A percentile compares a stretch with the other conserved stretches of the same genome.
These are phyloP conservation scores for Cadophora sp. DNA, from an alignment of 2,329 filamentous ascomycete genomes.

Conservation along the genomic window DNA sequence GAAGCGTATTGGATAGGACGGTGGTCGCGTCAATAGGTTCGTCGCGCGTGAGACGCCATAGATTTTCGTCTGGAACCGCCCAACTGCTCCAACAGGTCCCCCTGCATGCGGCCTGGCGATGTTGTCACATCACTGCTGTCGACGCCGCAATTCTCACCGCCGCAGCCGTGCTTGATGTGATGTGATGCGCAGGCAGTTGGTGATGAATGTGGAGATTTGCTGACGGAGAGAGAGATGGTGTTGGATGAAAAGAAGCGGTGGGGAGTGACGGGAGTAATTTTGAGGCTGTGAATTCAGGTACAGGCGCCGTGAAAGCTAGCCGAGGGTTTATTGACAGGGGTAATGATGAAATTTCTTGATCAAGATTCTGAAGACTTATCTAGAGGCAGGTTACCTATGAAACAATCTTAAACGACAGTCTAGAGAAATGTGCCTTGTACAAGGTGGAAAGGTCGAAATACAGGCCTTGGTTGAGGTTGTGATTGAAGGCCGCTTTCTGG, in stretches of 20 bases:
- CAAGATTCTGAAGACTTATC: background rate
- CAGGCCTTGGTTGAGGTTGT: background rate
- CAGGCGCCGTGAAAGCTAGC: background rate
- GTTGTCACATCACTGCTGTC: conserved; percentile 7
- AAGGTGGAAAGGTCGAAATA: background rate
- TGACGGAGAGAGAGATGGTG: background rate
- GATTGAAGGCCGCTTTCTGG: background rate
- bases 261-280: background rate
- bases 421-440: background rate
- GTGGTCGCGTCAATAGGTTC: conserved; percentile 12
- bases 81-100: background rate
- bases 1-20: conserved; percentile 14
- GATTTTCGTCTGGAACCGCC: conserved; percentile 13
- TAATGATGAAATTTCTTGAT: background rate
- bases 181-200: conserved; percentile 10
- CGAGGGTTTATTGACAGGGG: background rate
- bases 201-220: conserved; percentile 8
- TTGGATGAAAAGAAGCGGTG: conserved; percentile 5
- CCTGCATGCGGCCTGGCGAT: conserved; percentile 9
- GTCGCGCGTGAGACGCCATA: conserved; percentile 18
- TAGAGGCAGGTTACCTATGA: background rate
- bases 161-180: background rate
- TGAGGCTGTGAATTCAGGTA: conserved; percentile 10
- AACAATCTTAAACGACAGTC: background rate
- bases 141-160: background rate